Percentiles rank a stretch among this genome's conserved stretches.
Conservation (phyloP, 441 rosid genomes). For the Biscutella auriculata region DNA sequence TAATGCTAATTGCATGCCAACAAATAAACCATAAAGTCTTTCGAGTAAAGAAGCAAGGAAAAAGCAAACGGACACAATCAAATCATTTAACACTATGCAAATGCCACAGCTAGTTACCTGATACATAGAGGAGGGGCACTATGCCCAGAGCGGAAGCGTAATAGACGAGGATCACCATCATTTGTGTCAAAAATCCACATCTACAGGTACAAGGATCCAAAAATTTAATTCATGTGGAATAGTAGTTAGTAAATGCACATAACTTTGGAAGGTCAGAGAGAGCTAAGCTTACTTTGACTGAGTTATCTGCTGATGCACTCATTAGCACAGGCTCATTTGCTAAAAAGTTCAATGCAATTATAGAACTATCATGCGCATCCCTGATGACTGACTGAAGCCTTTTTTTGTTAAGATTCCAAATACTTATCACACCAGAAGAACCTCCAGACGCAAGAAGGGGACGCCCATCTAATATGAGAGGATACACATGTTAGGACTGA, state of each 20-base stretch:
- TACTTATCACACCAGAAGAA: conserved; percentile 87
- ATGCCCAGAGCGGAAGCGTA: conserved; percentile 95
- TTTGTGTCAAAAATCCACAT: conserved; percentile 96
- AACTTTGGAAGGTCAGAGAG: not conserved
- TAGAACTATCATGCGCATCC: conserved; percentile 87
- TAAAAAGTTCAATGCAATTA: conserved; percentile 72
- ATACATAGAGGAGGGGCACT: conserved; percentile 97
- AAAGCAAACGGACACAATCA: conserved; percentile 2
- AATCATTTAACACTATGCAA: not conserved
- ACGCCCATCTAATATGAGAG: conserved; percentile 56
- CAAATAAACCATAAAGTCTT: not conserved
- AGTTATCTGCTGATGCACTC: conserved; percentile 90
- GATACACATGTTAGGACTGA: not conserved
- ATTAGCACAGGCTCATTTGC: conserved; percentile 94
- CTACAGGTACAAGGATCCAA: conserved; percentile 21
- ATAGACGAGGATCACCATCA: conserved; percentile 89
- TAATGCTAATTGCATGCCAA: not conserved
- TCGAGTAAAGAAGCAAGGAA: not conserved
- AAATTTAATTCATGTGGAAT: not conserved
- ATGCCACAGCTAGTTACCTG: conserved; percentile 33
- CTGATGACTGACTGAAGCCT: conserved; percentile 78
- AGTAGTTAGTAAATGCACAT: not conserved
- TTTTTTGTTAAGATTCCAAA: conserved; percentile 93
- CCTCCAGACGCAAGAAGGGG: conserved; percentile 92
- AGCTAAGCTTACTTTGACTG: conserved; percentile 56